phyloP scores from a whole-genome alignment of 352 stramenopile genomes.

The Phytopythium boreale region DNA sequence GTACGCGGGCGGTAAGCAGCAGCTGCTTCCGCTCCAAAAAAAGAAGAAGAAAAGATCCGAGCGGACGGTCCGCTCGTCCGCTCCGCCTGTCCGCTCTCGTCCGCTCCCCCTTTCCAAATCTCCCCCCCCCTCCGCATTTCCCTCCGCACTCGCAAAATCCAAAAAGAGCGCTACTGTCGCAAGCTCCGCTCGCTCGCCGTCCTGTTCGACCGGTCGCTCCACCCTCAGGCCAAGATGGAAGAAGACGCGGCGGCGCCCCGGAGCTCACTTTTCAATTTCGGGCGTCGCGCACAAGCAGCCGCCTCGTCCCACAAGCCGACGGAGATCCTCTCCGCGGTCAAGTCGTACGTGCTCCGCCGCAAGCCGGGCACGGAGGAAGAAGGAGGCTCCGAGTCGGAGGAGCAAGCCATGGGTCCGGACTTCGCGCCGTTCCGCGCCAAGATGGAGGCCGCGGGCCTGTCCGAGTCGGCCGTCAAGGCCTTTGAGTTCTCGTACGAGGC shows the following conservation, averaged over 20 bases:
- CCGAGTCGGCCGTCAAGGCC: constrained; percentile 94
- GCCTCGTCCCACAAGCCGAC: constrained; percentile 3
- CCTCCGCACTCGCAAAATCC: background rate
- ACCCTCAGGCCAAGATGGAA: constrained; percentile 4
- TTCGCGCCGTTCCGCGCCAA: constrained; percentile 91
- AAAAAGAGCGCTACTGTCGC: background rate
- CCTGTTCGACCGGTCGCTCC: no score
- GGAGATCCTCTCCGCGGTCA: constrained; percentile 6
- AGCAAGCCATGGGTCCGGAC: constrained; percentile 30
- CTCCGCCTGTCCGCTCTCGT: background rate
- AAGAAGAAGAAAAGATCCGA: constrained; percentile 2
- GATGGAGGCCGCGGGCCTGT: constrained; percentile 95
- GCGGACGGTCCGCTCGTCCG: background rate
- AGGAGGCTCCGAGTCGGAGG: constrained; percentile 1
- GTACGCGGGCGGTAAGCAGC: background rate
- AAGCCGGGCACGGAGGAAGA: constrained; percentile 1
- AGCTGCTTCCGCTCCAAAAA: background rate
- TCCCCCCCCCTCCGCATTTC: background rate
- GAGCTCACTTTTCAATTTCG: constrained; percentile 11
- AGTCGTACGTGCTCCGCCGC: constrained; percentile 6
- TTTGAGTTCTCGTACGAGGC: constrained; percentile 98
- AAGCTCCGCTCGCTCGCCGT: background rate
- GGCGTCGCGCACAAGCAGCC: constrained; percentile 6
- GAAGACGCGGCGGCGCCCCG: constrained; percentile 5
- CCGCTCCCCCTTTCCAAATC: background rate